These are phyloP conservation scores for Oryza brachyantha DNA, from an alignment of 176 grass and related monocot genomes.

Conservation along the genomic window DNA sequence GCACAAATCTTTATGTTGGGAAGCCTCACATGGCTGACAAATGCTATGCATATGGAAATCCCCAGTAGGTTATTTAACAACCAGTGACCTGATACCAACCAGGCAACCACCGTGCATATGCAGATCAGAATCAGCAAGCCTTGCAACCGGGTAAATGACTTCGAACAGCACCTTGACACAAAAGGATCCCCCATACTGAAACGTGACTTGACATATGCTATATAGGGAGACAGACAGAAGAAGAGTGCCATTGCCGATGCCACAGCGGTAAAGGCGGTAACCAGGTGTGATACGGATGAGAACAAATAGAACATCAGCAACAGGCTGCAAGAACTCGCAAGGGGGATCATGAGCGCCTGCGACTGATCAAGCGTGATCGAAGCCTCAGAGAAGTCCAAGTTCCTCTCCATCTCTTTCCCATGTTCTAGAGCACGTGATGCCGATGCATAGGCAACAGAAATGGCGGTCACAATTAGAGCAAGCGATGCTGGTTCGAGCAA, in stretches of 20 bases:
- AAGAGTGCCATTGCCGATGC: conserved; percentile 79
- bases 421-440: conserved; percentile 83
- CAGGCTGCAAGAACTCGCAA: conserved; percentile 85
- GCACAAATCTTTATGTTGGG: conserved; percentile 98
- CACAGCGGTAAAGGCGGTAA: conserved; percentile 74
- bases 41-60: conserved; percentile 88
- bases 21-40: conserved; percentile 93
- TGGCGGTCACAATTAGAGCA: conserved; percentile 62
- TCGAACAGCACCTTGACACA: conserved; percentile 76
- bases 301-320: conserved; percentile 96
- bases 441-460: conserved; percentile 78
- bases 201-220: conserved; percentile 48
- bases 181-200: conserved; percentile 65
- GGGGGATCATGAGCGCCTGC: conserved; percentile 82
- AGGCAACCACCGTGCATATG: conserved; percentile 51
- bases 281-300: conserved; percentile 82
- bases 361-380: conserved; percentile 84
- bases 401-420: conserved; percentile 87
- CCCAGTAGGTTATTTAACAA: conserved; percentile 84
- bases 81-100: conserved; percentile 95
- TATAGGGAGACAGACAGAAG: conserved; percentile 73
- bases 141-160: conserved; percentile 75
- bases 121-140: conserved; percentile 58
- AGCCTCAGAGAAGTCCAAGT: conserved; percentile 92
- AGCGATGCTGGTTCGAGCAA: conserved; percentile 89